These are phyloP conservation scores for Ceratobasidium sp. DNA, from an alignment of 1,284 basidiomycete genomes.

Conservation along the genomic window DNA sequence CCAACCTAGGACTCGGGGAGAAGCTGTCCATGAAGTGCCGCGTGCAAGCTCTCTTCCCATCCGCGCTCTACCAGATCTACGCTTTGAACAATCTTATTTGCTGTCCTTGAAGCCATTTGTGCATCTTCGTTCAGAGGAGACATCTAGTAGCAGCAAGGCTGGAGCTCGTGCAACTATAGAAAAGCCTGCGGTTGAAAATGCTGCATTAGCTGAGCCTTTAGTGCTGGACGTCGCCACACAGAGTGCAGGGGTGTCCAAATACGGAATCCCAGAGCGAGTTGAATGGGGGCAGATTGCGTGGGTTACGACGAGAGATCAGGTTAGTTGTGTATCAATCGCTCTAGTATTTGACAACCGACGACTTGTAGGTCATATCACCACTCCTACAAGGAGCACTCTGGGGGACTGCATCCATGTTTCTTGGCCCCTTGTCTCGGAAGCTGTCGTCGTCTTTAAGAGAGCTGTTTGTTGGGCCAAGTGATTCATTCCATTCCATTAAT, in stretches of 20 bases:
- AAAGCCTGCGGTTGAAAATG: slow-evolving; percentile 22
- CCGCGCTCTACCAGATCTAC: slow-evolving; percentile 47
- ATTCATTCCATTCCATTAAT: neutral
- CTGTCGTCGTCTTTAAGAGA: slow-evolving; percentile 27
- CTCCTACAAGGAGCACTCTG: slow-evolving; percentile 47
- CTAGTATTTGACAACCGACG: neutral
- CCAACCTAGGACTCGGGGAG: slow-evolving; percentile 40
- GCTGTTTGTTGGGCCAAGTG: slow-evolving; percentile 36
- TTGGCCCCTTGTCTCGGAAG: slow-evolving; percentile 41
- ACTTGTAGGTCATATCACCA: slow-evolving; percentile 44
- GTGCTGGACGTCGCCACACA: slow-evolving; percentile 36
- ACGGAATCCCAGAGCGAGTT: slow-evolving; percentile 45
- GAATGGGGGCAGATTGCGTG: slow-evolving; percentile 48
- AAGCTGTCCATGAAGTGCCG: slow-evolving; percentile 41
- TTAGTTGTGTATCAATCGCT: neutral
- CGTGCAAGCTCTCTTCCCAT: neutral
- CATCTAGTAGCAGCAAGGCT: neutral
- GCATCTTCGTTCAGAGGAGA: slow-evolving; percentile 20
- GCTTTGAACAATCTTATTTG: slow-evolving; percentile 49
- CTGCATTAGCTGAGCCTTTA: slow-evolving; percentile 34
- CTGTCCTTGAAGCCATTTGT: slow-evolving; percentile 49
- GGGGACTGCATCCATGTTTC: slow-evolving; percentile 46
- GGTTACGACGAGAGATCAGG: slow-evolving; percentile 50
- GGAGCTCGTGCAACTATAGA: slow-evolving; percentile 26
- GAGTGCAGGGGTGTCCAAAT: slow-evolving; percentile 35